These are phyloP conservation scores for Zygosaccharomyces sapae DNA, from an alignment of 1,139 yeast genomes.

Conservation along the genomic window DNA sequence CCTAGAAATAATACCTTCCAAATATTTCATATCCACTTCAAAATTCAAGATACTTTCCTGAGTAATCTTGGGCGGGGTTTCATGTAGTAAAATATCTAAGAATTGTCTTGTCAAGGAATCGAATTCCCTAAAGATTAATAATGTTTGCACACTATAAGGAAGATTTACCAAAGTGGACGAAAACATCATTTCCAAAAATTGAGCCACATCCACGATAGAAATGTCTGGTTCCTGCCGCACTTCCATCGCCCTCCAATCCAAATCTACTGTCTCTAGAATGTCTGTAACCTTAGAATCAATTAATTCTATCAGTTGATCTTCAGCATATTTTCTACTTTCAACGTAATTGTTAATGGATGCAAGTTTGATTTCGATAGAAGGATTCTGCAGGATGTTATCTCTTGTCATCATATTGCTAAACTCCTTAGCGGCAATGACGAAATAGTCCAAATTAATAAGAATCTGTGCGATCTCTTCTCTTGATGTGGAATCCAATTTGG, in stretches of 20 bases:
- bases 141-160: constrained; percentile 71
- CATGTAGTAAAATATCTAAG: constrained; percentile 53
- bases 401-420: constrained; percentile 42
- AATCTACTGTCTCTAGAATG: constrained; percentile 78
- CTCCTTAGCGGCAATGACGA: constrained; percentile 52
- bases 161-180: constrained; percentile 80
- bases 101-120: constrained; percentile 78
- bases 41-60: constrained; percentile 54
- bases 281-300: constrained; percentile 76
- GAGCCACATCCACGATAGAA: constrained; percentile 80
- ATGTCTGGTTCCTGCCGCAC: constrained; percentile 62
- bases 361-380: constrained; percentile 55
- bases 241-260: constrained; percentile 66
- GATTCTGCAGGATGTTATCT: constrained; percentile 42
- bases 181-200: constrained; percentile 79
- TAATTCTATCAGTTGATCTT: constrained; percentile 72
- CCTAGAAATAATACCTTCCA: constrained; percentile 49
- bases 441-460: constrained; percentile 81
- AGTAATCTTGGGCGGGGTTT: constrained; percentile 42
- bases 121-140: constrained; percentile 78
- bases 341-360: constrained; percentile 56
- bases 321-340: constrained; percentile 68
- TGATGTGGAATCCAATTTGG: constrained; percentile 64
- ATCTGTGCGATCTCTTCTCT: constrained; percentile 91
- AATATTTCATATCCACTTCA: constrained; percentile 55